phyloP scores from a whole-genome alignment of 2,329 filamentous ascomycete genomes.

The Mycosphaerelloides madeirae region DNA sequence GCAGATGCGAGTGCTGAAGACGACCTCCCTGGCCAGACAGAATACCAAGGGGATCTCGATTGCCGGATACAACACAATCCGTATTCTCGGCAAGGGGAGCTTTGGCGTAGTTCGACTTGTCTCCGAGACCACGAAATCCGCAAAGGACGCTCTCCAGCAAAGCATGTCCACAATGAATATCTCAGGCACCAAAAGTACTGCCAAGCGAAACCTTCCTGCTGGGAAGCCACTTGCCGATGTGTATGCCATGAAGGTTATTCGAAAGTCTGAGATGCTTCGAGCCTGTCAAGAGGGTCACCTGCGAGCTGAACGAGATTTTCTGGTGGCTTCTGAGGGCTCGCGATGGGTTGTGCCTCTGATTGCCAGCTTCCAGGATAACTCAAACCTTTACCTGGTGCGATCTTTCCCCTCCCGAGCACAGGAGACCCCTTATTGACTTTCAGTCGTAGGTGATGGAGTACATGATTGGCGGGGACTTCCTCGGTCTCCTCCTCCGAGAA shows the following conservation, averaged over 20 bases:
- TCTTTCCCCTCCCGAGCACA: no score
- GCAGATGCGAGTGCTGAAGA: conserved; percentile 65
- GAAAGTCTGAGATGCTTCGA: conserved; percentile 86
- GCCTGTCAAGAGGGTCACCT: conserved; percentile 91
- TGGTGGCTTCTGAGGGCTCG: conserved; percentile 83
- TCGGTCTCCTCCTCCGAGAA: conserved; percentile 78
- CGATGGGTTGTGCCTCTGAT: conserved; percentile 85
- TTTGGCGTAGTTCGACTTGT: conserved; percentile 91
- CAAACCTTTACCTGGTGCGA: conserved; percentile 71
- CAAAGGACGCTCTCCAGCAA: conserved; percentile 5
- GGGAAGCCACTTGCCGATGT: conserved; percentile 51
- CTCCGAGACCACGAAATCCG: conserved; percentile 51
- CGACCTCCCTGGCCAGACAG: conserved; percentile 49
- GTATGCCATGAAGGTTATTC: conserved; percentile 96
- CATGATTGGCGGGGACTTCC: conserved; percentile 93
- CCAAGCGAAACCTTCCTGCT: conserved; percentile 22
- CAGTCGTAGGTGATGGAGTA: conserved; percentile 71
- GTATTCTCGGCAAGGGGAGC: conserved; percentile 84
- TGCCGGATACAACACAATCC: conserved; percentile 72
- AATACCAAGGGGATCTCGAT: conserved; percentile 49
- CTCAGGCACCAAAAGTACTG: conserved; percentile 24
- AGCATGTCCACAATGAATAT: conserved; percentile 13
- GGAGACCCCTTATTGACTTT: no score
- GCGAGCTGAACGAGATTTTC: conserved; percentile 83
- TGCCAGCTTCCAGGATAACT: conserved; percentile 80